A percentile compares a stretch with the other conserved stretches of the same genome.
These are phyloP conservation scores for Ceratobasidium sp. DNA, from an alignment of 1,284 basidiomycete genomes.

Conservation along the genomic window DNA sequence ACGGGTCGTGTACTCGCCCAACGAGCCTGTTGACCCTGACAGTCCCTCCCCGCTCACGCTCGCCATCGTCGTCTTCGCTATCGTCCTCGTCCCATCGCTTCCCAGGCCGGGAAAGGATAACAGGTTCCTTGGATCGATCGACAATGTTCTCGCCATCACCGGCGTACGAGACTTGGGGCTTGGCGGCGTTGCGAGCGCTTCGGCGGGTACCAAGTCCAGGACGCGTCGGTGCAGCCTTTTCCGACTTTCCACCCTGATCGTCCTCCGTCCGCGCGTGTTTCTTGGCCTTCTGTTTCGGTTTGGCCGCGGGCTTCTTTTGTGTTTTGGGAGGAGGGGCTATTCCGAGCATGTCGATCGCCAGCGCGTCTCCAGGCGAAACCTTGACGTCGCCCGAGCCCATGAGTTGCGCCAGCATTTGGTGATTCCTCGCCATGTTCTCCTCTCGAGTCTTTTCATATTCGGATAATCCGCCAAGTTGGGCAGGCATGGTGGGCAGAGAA, in stretches of 20 bases:
- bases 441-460: constrained; percentile 15
- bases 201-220: constrained; percentile 55
- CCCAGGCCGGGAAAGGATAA: constrained; percentile 48
- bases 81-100: constrained; percentile 51
- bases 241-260: constrained; percentile 9
- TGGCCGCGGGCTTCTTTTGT: constrained; percentile 29
- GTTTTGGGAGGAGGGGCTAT: not conserved
- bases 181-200: constrained; percentile 68
- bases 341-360: not conserved
- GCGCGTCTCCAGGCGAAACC: not conserved
- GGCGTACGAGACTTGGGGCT: constrained; percentile 60
- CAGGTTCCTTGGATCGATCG: constrained; percentile 45
- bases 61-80: constrained; percentile 50
- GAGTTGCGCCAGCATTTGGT: not conserved
- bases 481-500: not conserved
- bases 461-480: not conserved
- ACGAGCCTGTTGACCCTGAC: constrained; percentile 53
- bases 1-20: constrained; percentile 68
- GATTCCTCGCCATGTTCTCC: constrained; percentile 10
- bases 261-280: constrained; percentile 37
- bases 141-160: constrained; percentile 47
- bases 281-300: constrained; percentile 42
- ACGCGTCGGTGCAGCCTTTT: constrained; percentile 17
- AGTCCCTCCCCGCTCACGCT: constrained; percentile 44
- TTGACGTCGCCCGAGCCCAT: not conserved